A percentile compares a stretch with the other conserved stretches of the same genome.
Evolutionary conservation across 2,329 filamentous ascomycete genomes (phyloP).

Genomic region (Aspergillus sp.): DNA sequence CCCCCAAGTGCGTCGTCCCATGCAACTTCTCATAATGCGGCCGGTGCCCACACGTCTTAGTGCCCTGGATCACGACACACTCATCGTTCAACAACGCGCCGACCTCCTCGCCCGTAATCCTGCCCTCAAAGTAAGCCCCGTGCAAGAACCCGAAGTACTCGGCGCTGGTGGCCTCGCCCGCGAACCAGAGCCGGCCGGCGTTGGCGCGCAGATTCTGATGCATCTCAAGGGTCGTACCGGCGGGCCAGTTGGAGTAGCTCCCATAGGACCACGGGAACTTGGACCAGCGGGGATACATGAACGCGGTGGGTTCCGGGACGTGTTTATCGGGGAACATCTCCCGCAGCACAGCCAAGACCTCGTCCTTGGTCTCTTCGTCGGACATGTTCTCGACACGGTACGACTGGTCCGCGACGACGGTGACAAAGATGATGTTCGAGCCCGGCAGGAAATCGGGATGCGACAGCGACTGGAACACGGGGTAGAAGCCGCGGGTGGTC

Average conservation of each 20-base stretch:
- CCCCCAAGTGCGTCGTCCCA: conserved; percentile 20
- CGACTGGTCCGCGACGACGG: conserved; percentile 48
- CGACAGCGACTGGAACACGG: conserved; percentile 56
- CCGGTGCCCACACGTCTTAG: conserved; percentile 11
- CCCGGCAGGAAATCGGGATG: conserved; percentile 49
- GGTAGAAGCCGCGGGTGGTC: conserved; percentile 43
- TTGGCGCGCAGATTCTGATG: conserved; percentile 62
- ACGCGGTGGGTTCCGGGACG: conserved; percentile 51
- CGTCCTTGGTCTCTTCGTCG: conserved; percentile 47
- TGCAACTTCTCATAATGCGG: conserved; percentile 20
- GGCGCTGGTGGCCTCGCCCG: conserved; percentile 54
- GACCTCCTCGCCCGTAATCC: conserved; percentile 35
- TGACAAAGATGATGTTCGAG: conserved; percentile 58
- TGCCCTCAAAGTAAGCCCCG: conserved; percentile 51
- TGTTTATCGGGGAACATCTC: conserved; percentile 51
- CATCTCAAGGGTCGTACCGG: conserved; percentile 52
- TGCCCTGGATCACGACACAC: conserved; percentile 11
- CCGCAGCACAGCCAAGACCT: conserved; percentile 49
- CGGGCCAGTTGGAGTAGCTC: conserved; percentile 60
- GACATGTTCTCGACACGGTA: conserved; percentile 52
- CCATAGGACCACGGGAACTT: conserved; percentile 45
- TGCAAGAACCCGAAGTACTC: conserved; percentile 60
- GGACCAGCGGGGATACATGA: conserved; percentile 54
- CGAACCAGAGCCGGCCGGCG: conserved; percentile 52
- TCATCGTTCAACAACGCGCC: conserved; percentile 16